phyloP scores from a whole-genome alignment of 768 basidiomycete genomes.

The Lentinula detonsa region DNA sequence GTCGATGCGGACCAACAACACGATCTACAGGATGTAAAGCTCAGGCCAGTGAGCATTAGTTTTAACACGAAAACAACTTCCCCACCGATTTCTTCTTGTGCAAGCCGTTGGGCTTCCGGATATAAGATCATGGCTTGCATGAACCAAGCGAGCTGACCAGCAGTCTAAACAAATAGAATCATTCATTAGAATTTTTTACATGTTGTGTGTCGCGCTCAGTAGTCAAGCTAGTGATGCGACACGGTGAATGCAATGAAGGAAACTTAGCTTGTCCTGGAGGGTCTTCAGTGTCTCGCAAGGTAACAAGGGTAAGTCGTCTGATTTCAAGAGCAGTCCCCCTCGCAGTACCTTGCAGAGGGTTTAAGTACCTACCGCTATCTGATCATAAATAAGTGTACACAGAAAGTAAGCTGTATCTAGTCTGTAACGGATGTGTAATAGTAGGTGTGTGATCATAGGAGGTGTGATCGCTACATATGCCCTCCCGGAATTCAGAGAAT shows the following conservation, averaged over 20 bases:
- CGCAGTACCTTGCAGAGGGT: too few relatives aligned
- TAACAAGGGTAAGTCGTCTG: too few relatives aligned
- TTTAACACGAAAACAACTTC: not conserved
- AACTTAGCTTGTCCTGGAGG: not conserved
- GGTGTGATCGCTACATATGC: not conserved
- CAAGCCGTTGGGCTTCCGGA: constrained; percentile 26
- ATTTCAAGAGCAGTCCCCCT: too few relatives aligned
- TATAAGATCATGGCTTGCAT: constrained; percentile 28
- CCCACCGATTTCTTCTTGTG: constrained; percentile 26
- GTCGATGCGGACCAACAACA: constrained; percentile 21
- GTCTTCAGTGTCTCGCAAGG: not conserved
- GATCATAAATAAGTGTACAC: too few relatives aligned
- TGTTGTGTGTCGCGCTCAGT: too few relatives aligned
- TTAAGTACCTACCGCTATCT: too few relatives aligned
- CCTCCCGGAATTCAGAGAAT: too few relatives aligned
- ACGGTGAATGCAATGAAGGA: too few relatives aligned
- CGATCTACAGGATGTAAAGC: constrained; percentile 13
- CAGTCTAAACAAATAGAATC: constrained; percentile 21
- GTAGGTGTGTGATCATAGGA: too few relatives aligned
- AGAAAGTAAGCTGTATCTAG: too few relatives aligned
- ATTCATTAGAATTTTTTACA: not conserved
- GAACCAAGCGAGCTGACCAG: constrained; percentile 27
- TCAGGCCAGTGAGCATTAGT: not conserved
- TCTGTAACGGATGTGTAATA: too few relatives aligned
- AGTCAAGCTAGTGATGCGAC: too few relatives aligned